phyloP scores from a whole-genome alignment of 306 rosid species.

The Betula pendula region DNA sequence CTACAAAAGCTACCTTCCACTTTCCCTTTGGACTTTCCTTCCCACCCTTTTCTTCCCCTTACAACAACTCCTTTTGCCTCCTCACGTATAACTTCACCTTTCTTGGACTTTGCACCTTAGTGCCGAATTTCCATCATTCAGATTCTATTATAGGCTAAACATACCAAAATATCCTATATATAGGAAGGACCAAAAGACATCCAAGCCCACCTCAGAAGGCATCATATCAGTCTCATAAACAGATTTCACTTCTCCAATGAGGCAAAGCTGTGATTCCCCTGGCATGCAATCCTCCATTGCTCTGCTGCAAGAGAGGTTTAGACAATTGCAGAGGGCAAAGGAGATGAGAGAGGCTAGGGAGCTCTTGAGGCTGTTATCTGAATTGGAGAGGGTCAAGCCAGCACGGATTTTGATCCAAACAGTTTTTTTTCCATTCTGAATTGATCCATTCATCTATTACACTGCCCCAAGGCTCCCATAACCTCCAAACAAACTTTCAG shows the following conservation, averaged over 20 bases:
- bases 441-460: constrained; percentile 22
- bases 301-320: constrained; percentile 52
- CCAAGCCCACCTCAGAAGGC: constrained; percentile 22
- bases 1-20: constrained; percentile 51
- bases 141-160: constrained; percentile 17
- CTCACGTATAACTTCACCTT: neutral
- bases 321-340: constrained; percentile 49
- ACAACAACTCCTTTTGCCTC: constrained; percentile 27
- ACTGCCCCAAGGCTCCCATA: constrained; percentile 34
- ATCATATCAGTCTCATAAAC: neutral
- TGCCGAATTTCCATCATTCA: constrained; percentile 36
- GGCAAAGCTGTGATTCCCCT: constrained; percentile 33
- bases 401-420: constrained; percentile 15
- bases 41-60: constrained; percentile 37
- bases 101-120: constrained; percentile 40
- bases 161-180: constrained; percentile 26
- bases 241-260: constrained; percentile 19
- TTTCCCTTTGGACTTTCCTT: constrained; percentile 27
- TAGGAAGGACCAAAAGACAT: neutral
- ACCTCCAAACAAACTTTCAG: constrained; percentile 30
- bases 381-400: constrained; percentile 20
- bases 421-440: constrained; percentile 39
- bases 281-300: constrained; percentile 43
- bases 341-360: constrained; percentile 52
- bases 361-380: constrained; percentile 39